Percentiles rank a stretch among this genome's conserved stretches.
Evolutionary conservation across 495 filamentous ascomycete species (phyloP).

Genomic region (Endocarpon pusillum): DNA sequence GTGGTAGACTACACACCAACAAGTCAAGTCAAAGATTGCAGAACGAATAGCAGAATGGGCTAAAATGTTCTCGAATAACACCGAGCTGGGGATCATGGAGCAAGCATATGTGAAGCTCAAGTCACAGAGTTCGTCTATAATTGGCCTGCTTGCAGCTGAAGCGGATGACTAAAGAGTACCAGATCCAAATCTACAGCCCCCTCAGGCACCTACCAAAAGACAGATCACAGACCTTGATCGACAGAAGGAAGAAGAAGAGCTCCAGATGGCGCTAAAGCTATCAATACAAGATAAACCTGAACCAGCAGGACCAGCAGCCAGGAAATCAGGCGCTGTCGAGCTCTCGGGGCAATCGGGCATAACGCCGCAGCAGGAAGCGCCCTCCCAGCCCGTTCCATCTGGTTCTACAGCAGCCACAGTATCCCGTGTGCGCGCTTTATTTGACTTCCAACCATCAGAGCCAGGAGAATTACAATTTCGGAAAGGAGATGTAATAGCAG

Average conservation of each 20-base stretch:
- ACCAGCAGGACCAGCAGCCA: slow-evolving; percentile 14
- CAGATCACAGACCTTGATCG: slow-evolving; percentile 80
- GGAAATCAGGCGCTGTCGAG: slow-evolving; percentile 15
- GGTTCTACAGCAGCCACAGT: slow-evolving; percentile 94
- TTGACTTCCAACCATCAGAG: slow-evolving; percentile 88
- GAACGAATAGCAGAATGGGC: slow-evolving; percentile 95
- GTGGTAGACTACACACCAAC: slow-evolving; percentile 73
- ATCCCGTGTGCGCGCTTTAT: slow-evolving; percentile 81
- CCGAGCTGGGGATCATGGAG: slow-evolving; percentile 94
- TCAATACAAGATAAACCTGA: slow-evolving; percentile 68
- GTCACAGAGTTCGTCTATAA: slow-evolving; percentile 48
- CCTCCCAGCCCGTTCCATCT: slow-evolving; percentile 34
- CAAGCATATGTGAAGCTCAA: slow-evolving; percentile 86
- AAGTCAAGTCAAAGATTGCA: slow-evolving; percentile 92
- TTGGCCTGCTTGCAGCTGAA: slow-evolving; percentile 1
- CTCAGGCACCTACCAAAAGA: slow-evolving; percentile 80
- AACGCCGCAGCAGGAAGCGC: slow-evolving; percentile 22
- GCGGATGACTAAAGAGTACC: slow-evolving; percentile 14
- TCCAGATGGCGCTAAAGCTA: slow-evolving; percentile 87
- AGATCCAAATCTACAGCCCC: slow-evolving; percentile 85
- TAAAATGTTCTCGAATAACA: slow-evolving; percentile 79
- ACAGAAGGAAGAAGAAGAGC: slow-evolving; percentile 90
- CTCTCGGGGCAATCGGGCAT: slow-evolving; percentile 18
- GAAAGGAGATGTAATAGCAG: slow-evolving; percentile 93
- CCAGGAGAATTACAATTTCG: slow-evolving; percentile 87